Evolutionary conservation across 805 yeast genomes (phyloP).

Genomic region (Sugiyamaella chiloensis): DNA sequence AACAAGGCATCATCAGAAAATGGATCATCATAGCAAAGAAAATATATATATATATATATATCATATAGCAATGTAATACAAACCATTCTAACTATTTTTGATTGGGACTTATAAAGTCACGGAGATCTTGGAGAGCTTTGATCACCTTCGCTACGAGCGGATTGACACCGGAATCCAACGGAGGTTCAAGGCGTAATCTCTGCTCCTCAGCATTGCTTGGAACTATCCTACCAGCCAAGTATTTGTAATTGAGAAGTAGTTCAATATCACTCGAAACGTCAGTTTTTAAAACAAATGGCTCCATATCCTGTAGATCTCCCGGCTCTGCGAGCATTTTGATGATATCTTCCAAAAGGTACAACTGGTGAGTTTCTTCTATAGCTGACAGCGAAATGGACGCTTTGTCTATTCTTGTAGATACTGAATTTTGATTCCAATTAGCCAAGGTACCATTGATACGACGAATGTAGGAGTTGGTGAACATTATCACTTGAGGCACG

Average conservation of each 20-base stretch:
- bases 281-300: constrained; percentile 53
- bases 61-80: too few relatives aligned
- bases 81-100: too few relatives aligned
- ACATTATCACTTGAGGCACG: constrained; percentile 61
- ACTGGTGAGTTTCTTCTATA: constrained; percentile 64
- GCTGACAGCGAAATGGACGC: constrained; percentile 47
- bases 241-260: constrained; percentile 79
- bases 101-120: constrained; percentile 18
- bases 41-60: too few relatives aligned
- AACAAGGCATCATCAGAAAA: too few relatives aligned
- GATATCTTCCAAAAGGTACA: constrained; percentile 60
- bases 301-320: constrained; percentile 29
- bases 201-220: constrained; percentile 67
- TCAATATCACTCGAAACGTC: constrained; percentile 37
- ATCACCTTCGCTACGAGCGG: constrained; percentile 47
- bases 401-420: too few relatives aligned
- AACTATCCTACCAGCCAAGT: constrained; percentile 62
- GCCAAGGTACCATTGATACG: constrained; percentile 63
- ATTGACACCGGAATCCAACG: neutral
- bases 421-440: constrained; percentile 65
- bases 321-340: constrained; percentile 52
- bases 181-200: constrained; percentile 46
- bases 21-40: too few relatives aligned
- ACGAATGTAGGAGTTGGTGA: constrained; percentile 57
- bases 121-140: constrained; percentile 46